Evolutionary conservation across 1,284 basidiomycete genomes (phyloP).

Genomic region (Ganoderma meredithae): DNA sequence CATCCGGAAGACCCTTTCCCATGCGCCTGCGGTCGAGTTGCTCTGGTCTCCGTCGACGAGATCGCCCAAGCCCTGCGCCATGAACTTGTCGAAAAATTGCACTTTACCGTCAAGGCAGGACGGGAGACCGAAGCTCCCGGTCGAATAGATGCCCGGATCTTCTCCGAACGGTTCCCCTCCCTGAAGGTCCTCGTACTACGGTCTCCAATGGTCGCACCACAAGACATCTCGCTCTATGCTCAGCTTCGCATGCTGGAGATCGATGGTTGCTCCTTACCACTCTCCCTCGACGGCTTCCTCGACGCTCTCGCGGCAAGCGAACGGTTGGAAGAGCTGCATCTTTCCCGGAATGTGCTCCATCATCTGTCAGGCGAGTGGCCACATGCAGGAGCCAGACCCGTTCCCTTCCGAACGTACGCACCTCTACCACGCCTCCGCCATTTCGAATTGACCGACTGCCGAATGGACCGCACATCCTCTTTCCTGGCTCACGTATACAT

Average conservation of each 20-base stretch:
- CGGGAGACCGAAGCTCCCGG: too few relatives aligned
- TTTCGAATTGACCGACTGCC: neutral
- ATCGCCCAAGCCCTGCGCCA: neutral
- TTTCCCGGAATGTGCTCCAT: neutral
- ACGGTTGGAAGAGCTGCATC: neutral
- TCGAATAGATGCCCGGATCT: neutral
- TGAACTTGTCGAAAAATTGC: neutral
- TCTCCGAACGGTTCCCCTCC: neutral
- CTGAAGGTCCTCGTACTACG: neutral
- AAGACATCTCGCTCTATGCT: neutral
- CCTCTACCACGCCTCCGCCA: neutral
- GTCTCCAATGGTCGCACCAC: neutral
- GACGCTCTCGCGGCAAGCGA: neutral
- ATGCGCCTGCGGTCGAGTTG: neutral
- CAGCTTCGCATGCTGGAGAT: neutral
- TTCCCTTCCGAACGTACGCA: neutral
- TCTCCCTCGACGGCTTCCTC: constrained; percentile 3
- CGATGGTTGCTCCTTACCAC: neutral
- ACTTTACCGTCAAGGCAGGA: neutral
- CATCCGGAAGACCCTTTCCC: neutral
- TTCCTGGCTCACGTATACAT: neutral
- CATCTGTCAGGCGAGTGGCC: neutral
- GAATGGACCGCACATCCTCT: neutral
- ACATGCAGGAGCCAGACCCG: neutral
- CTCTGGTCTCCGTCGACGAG: neutral